Percentiles rank a stretch among this genome's conserved stretches.
Conservation (phyloP, 2,329 filamentous ascomycete species). For the Colletotrichum zoysiae region DNA sequence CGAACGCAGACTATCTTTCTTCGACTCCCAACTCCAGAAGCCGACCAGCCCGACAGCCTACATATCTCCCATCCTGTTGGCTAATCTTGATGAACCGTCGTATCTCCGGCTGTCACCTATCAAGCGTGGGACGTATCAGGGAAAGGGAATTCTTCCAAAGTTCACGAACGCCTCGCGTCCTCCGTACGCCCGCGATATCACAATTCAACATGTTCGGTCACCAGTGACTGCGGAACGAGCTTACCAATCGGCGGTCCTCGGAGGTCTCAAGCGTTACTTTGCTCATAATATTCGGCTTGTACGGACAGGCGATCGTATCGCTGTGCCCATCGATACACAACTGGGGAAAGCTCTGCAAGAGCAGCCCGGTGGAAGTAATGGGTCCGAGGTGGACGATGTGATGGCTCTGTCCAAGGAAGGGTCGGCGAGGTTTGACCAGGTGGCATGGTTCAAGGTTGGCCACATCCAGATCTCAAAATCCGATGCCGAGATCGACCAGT, state of each 20-base stretch:
- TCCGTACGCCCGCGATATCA: constrained; percentile 80
- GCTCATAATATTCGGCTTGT: constrained; percentile 85
- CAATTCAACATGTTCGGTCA: constrained; percentile 87
- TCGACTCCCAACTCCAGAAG: constrained; percentile 75
- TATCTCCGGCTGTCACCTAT: constrained; percentile 84
- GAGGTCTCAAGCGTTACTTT: constrained; percentile 90
- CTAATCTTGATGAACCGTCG: constrained; percentile 83
- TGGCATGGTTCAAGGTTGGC: constrained; percentile 94
- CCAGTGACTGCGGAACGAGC: constrained; percentile 88
- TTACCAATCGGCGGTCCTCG: constrained; percentile 87
- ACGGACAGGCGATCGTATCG: constrained; percentile 88
- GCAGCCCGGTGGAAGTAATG: constrained; percentile 66
- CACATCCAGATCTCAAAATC: constrained; percentile 72
- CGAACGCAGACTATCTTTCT: constrained; percentile 69
- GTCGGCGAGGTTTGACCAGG: constrained; percentile 63
- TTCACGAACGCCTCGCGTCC: constrained; percentile 68
- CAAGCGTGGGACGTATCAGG: constrained; percentile 63
- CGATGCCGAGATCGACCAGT: constrained; percentile 65
- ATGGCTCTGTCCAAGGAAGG: constrained; percentile 60
- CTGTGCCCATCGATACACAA: constrained; percentile 87
- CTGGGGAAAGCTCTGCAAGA: constrained; percentile 87
- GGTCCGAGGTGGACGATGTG: constrained; percentile 79
- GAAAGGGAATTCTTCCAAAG: constrained; percentile 66
- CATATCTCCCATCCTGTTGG: constrained; percentile 86
- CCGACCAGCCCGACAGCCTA: constrained; percentile 74